phyloP scores from a whole-genome alignment of 345 rosid genomes.

The Brassica cretica region DNA sequence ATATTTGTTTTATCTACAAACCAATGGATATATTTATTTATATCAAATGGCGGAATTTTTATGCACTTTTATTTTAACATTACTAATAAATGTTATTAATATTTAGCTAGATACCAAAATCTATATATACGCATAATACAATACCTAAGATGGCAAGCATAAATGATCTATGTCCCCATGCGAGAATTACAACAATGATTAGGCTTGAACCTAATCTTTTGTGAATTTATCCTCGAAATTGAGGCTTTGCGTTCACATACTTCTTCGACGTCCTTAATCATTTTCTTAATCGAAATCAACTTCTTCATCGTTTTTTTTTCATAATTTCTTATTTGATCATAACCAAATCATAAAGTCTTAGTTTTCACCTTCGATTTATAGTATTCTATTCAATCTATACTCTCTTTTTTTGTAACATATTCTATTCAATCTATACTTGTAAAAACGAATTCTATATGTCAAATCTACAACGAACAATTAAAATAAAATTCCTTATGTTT shows the following conservation, averaged over 20 bases:
- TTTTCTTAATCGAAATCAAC: neutral
- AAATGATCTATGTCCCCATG: conserved; percentile 23
- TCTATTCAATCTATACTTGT: neutral
- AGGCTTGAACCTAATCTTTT: conserved; percentile 29
- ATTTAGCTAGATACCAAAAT: neutral
- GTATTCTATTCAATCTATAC: neutral
- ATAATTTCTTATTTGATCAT: neutral
- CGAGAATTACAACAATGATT: conserved; percentile 27
- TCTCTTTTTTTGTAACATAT: neutral
- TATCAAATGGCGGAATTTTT: neutral
- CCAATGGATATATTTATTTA: no score
- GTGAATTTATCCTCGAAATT: neutral
- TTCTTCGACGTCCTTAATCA: conserved; percentile 4
- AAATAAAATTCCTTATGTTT: neutral
- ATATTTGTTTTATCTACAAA: no score
- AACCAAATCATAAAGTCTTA: neutral
- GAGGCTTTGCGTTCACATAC: conserved; percentile 11
- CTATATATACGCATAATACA: neutral
- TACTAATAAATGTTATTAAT: neutral
- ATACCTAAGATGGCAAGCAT: neutral
- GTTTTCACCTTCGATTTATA: neutral
- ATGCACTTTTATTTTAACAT: neutral
- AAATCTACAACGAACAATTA: neutral
- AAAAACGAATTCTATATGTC: neutral
- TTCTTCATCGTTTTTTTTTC: neutral